Conservation (phyloP, 805 yeast species). For the Starmerella khaoyaiensis region DNA sequence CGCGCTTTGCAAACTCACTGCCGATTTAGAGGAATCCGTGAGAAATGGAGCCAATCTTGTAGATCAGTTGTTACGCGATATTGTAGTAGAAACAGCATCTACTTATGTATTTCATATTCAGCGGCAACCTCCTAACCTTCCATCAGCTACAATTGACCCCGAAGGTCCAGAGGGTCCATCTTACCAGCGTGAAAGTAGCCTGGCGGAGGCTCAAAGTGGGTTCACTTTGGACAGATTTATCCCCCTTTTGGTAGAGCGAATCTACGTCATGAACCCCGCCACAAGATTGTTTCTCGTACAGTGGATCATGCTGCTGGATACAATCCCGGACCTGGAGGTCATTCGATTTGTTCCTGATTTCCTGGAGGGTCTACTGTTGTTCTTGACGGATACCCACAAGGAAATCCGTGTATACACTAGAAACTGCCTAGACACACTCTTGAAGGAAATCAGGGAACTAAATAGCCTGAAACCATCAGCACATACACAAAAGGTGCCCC, state of each 20-base stretch:
- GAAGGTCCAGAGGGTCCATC: slow-evolving; percentile 17
- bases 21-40: slow-evolving; percentile 82
- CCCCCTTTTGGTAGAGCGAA: slow-evolving; percentile 80
- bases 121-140: slow-evolving; percentile 37
- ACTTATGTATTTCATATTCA: slow-evolving; percentile 63
- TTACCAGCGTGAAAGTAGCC: slow-evolving; percentile 1
- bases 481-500: not conserved
- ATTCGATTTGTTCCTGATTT: slow-evolving; percentile 81
- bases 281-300: slow-evolving; percentile 84
- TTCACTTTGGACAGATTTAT: slow-evolving; percentile 79
- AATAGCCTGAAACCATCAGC: slow-evolving; percentile 42
- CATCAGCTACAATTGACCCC: slow-evolving; percentile 38
- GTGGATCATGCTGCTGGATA: slow-evolving; percentile 86
- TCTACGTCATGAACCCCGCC: slow-evolving; percentile 83
- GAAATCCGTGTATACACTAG: slow-evolving; percentile 83
- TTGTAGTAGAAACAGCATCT: slow-evolving; percentile 87
- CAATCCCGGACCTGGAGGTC: slow-evolving; percentile 81
- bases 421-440: slow-evolving; percentile 55
- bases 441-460: slow-evolving; percentile 71
- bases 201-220: not conserved
- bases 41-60: slow-evolving; percentile 90
- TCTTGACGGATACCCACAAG: slow-evolving; percentile 66
- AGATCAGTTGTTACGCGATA: slow-evolving; percentile 82
- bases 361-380: slow-evolving; percentile 67
- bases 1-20: slow-evolving; percentile 74